Evolutionary conservation across 805 yeast genomes (phyloP).

Genomic region (Lachancea lanzarotensis): DNA sequence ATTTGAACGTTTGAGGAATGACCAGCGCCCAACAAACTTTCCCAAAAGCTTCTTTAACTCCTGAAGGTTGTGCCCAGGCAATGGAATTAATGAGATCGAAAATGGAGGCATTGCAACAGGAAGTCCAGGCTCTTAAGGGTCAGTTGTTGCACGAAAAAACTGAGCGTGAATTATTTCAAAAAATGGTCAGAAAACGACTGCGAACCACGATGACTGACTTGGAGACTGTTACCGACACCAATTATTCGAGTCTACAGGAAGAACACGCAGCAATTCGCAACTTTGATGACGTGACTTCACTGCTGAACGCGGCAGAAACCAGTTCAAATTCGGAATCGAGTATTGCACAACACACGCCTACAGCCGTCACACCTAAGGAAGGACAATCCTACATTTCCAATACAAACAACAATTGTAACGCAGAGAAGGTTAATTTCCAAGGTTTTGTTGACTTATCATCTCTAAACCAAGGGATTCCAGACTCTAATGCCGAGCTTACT

Average conservation of each 20-base stretch:
- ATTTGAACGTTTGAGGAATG: background rate
- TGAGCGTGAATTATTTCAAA: constrained; percentile 6
- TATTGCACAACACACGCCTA: constrained; percentile 2
- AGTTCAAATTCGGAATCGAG: background rate
- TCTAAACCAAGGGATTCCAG: background rate
- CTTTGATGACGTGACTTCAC: constrained; percentile 8
- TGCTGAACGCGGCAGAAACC: constrained; percentile 4
- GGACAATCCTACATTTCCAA: background rate
- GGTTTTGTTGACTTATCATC: constrained; percentile 1
- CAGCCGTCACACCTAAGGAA: constrained; percentile 1
- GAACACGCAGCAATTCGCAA: constrained; percentile 4
- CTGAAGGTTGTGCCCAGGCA: background rate
- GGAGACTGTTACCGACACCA: background rate
- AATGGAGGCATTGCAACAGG: constrained; percentile 2
- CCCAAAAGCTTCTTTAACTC: background rate
- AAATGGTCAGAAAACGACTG: background rate
- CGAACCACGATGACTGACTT: background rate
- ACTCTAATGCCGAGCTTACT: background rate
- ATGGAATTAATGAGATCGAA: constrained; percentile 2
- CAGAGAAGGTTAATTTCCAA: background rate
- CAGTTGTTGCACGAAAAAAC: constrained; percentile 2
- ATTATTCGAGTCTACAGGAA: background rate
- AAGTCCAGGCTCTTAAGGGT: constrained; percentile 3
- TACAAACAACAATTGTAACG: background rate
- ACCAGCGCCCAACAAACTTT: background rate